These are phyloP conservation scores for Pseudogymnoascus sp. DNA, from an alignment of 2,329 filamentous ascomycete genomes.

Conservation along the genomic window DNA sequence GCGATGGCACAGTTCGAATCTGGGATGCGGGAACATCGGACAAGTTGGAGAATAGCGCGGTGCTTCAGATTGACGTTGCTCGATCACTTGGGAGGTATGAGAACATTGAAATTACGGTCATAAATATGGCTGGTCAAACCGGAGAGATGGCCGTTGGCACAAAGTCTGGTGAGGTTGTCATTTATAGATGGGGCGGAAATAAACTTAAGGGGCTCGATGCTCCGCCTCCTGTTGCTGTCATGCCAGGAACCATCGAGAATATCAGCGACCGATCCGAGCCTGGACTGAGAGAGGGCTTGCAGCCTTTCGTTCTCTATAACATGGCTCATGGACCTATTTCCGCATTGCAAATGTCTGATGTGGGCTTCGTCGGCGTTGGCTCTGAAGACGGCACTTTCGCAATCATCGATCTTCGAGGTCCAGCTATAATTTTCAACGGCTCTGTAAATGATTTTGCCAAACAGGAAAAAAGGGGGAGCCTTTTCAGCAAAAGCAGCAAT, in stretches of 20 bases:
- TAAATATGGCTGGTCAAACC: conserved; percentile 72
- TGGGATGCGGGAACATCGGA: conserved; percentile 93
- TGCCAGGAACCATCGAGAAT: conserved; percentile 64
- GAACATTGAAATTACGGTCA: conserved; percentile 67
- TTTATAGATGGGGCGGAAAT: conserved; percentile 87
- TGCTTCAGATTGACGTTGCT: conserved; percentile 80
- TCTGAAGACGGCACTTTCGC: conserved; percentile 75
- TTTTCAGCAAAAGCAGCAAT: conserved; percentile 52
- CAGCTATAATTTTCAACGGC: conserved; percentile 71
- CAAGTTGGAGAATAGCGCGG: conserved; percentile 77
- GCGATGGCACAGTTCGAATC: conserved; percentile 81
- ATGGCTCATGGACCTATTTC: conserved; percentile 77
- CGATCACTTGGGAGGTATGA: conserved; percentile 73
- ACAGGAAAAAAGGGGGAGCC: conserved; percentile 67
- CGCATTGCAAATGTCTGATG: conserved; percentile 75
- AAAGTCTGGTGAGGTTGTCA: conserved; percentile 70
- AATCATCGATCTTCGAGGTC: conserved; percentile 82
- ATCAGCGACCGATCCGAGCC: conserved; percentile 67
- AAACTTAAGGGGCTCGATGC: conserved; percentile 59
- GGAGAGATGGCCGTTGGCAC: conserved; percentile 82
- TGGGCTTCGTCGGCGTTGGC: conserved; percentile 83
- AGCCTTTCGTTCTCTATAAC: conserved; percentile 75
- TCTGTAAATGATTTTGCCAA: conserved; percentile 68
- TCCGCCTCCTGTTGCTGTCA: conserved; percentile 44
- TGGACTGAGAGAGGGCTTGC: conserved; percentile 66